These are phyloP conservation scores for Apiospora kogelbergensis DNA, from an alignment of 2,329 filamentous ascomycete genomes.

Conservation along the genomic window DNA sequence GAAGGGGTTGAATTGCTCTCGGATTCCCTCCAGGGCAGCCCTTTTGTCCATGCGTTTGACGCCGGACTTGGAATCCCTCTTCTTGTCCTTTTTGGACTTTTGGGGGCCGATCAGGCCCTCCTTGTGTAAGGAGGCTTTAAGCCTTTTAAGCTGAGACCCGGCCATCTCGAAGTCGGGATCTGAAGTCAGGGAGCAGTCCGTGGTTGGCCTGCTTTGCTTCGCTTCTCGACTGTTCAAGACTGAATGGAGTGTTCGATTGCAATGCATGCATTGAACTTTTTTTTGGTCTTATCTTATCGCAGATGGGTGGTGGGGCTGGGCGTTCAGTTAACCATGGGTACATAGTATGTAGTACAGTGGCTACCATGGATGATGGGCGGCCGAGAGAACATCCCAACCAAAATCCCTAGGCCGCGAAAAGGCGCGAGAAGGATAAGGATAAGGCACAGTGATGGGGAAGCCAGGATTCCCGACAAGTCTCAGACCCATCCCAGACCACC, in stretches of 20 bases:
- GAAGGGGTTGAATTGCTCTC: conserved; percentile 97
- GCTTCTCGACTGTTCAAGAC: background rate
- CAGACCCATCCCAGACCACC: no score
- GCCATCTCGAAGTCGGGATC: conserved; percentile 60
- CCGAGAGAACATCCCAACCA: background rate
- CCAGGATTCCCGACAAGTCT: background rate
- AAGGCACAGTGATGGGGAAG: background rate
- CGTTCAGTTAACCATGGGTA: no score
- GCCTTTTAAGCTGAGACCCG: conserved; percentile 92
- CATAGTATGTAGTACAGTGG: no score
- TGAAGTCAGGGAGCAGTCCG: background rate
- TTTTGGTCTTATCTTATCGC: conserved; percentile 3
- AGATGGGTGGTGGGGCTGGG: background rate
- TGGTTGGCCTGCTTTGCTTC: background rate
- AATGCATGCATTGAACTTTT: background rate
- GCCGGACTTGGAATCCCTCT: conserved; percentile 66
- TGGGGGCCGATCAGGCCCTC: conserved; percentile 89
- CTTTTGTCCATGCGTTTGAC: conserved; percentile 77
- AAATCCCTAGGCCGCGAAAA: conserved; percentile 8
- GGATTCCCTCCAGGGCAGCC: conserved; percentile 78
- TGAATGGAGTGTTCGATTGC: background rate
- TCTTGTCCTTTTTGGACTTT: conserved; percentile 93
- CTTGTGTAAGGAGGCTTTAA: conserved; percentile 87
- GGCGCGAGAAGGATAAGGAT: conserved; percentile 11
- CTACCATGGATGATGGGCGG: background rate